Percentiles rank a stretch among this genome's conserved stretches.
Conservation (phyloP, 1,139 yeast species). For the Candida freyschussii region DNA sequence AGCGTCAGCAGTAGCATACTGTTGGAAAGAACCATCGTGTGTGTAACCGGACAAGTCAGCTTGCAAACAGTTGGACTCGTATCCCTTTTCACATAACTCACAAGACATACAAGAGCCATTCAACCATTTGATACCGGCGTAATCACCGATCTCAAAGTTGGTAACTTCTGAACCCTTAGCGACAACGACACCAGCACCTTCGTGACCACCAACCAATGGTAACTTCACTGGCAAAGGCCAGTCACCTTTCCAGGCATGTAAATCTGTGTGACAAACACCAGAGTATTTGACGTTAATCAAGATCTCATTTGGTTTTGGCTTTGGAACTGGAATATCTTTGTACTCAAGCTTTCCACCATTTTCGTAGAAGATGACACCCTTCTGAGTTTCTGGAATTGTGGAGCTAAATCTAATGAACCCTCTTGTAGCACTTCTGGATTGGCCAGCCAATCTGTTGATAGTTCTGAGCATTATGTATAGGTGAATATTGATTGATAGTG, state of each 20-base stretch:
- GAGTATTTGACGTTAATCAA: conserved; percentile 60
- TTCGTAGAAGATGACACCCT: conserved; percentile 43
- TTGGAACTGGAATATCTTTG: conserved; percentile 57
- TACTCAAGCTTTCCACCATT: conserved; percentile 44
- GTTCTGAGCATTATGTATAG: conserved; percentile 23
- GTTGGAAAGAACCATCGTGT: conserved; percentile 78
- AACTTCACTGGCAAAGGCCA: conserved; percentile 59
- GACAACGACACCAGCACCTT: conserved; percentile 79
- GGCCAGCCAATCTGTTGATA: conserved; percentile 12
- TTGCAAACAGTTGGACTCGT: conserved; percentile 61
- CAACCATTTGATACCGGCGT: conserved; percentile 73
- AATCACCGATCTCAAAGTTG: conserved; percentile 66
- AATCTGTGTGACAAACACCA: conserved; percentile 69
- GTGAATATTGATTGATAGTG: conserved; percentile 2
- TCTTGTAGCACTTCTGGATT: conserved; percentile 4
- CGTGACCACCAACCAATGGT: conserved; percentile 73
- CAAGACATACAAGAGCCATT: conserved; percentile 68
- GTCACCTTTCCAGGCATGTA: conserved; percentile 69
- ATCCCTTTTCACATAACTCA: conserved; percentile 61
- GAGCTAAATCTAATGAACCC: conserved; percentile 16
- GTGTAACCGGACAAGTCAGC: conserved; percentile 75
- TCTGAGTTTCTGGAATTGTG: conserved; percentile 40
- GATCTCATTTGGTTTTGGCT: conserved; percentile 55
- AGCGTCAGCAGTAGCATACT: conserved; percentile 76
- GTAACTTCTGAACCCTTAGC: conserved; percentile 62